Evolutionary conservation across 2,329 filamentous ascomycete species (phyloP).

Genomic region (Arthrobotrys pseudoclavata): DNA sequence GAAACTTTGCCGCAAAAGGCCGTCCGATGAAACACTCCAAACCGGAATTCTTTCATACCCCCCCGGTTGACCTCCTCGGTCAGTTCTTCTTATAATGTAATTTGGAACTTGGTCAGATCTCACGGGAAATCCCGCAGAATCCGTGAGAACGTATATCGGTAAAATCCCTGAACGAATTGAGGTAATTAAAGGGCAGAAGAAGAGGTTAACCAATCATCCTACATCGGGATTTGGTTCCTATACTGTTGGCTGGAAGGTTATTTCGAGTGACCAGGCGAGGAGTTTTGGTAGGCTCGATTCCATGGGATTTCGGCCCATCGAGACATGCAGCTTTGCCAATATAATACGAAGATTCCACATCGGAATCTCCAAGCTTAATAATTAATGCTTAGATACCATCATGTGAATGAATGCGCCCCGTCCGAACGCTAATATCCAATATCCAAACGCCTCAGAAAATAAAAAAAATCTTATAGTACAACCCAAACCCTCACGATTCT

Average conservation of each 20-base stretch:
- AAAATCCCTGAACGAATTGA: background rate
- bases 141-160: background rate
- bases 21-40: conserved; percentile 31
- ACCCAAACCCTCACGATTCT: background rate
- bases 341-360: background rate
- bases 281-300: background rate
- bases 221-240: background rate
- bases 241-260: background rate
- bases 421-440: conserved; percentile 1
- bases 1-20: background rate
- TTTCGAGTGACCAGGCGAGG: background rate
- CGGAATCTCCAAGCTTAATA: background rate
- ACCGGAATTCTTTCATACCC: too few relatives aligned
- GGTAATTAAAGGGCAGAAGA: background rate
- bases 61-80: too few relatives aligned
- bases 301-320: background rate
- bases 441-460: background rate
- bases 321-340: background rate
- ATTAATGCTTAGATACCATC: background rate
- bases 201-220: background rate
- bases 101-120: conserved; percentile 11
- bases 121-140: background rate
- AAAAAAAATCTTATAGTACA: background rate
- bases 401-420: background rate
- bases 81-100: background rate